Conservation (phyloP, 2,329 filamentous ascomycete species). For the Verticillium nonalfalfae region DNA sequence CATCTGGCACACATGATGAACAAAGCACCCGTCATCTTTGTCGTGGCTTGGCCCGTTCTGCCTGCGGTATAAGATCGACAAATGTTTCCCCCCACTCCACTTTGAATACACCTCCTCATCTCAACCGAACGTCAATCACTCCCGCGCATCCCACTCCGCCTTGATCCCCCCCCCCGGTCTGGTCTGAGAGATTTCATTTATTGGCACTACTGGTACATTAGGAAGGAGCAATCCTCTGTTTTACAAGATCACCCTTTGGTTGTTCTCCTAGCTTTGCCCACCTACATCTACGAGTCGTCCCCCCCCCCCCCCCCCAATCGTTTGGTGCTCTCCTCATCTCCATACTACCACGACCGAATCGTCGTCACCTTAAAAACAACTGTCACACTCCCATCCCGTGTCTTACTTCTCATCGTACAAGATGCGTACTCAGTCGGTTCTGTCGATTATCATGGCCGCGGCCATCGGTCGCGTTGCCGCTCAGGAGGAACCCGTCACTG, state of each 20-base stretch:
- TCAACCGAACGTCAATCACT: not conserved
- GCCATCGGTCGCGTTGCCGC: slow-evolving; percentile 19
- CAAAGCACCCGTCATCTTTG: not conserved
- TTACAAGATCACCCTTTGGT: not conserved
- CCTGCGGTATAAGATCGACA: not conserved
- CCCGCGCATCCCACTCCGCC: not conserved
- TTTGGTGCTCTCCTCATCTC: not conserved
- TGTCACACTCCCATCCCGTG: not conserved
- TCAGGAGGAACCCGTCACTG: slow-evolving; percentile 11
- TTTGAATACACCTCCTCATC: not conserved
- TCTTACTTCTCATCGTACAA: not conserved
- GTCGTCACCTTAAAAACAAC: not conserved
- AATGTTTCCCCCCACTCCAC: not conserved
- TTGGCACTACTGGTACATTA: not conserved
- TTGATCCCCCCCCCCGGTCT: not conserved
- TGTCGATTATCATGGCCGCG: slow-evolving; percentile 19
- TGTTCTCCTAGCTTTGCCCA: not conserved
- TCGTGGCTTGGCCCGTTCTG: not conserved
- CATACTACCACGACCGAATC: too few relatives aligned
- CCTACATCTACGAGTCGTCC: not conserved
- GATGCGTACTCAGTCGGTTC: slow-evolving; percentile 15
- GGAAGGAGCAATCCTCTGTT: not conserved
- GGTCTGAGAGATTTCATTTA: not conserved
- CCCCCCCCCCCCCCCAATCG: not conserved
- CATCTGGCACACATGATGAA: not conserved